Conservation (phyloP, 805 yeast species). For the Kazachstania africana region DNA sequence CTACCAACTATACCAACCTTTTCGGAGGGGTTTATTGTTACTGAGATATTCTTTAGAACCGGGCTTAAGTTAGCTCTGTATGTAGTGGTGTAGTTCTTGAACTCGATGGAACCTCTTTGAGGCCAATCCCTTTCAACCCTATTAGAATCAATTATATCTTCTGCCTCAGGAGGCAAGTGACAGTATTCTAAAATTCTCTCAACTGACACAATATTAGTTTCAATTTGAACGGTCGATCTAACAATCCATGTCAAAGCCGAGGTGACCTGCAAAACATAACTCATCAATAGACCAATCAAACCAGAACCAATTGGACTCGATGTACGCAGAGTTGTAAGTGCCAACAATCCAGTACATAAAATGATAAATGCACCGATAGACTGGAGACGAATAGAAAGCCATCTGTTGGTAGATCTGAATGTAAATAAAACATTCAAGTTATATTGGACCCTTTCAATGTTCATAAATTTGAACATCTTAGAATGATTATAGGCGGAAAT, state of each 20-base stretch:
- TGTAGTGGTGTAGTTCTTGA: constrained; percentile 42
- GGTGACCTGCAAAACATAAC: constrained; percentile 49
- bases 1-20: constrained; percentile 68
- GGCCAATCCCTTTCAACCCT: constrained; percentile 47
- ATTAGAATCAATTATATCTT: constrained; percentile 33
- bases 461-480: constrained; percentile 47
- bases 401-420: constrained; percentile 46
- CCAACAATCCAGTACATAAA: constrained; percentile 38
- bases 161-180: constrained; percentile 35
- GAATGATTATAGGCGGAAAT: constrained; percentile 66
- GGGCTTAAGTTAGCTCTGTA: constrained; percentile 50
- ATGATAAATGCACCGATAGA: constrained; percentile 48
- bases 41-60: constrained; percentile 38
- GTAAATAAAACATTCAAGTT: constrained; percentile 38
- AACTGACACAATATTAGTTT: constrained; percentile 51
- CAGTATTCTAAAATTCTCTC: constrained; percentile 57
- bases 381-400: constrained; percentile 54
- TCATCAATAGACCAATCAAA: constrained; percentile 52
- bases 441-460: constrained; percentile 38
- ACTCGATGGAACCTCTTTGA: constrained; percentile 35
- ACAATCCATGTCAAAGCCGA: constrained; percentile 43
- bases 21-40: constrained; percentile 41
- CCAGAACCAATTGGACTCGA: constrained; percentile 40
- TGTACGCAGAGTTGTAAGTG: constrained; percentile 30
- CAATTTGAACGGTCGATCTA: constrained; percentile 50